These are phyloP conservation scores for Phalaenopsis hybrid DNA, from an alignment of 116 monocot species.

Conservation along the genomic window DNA sequence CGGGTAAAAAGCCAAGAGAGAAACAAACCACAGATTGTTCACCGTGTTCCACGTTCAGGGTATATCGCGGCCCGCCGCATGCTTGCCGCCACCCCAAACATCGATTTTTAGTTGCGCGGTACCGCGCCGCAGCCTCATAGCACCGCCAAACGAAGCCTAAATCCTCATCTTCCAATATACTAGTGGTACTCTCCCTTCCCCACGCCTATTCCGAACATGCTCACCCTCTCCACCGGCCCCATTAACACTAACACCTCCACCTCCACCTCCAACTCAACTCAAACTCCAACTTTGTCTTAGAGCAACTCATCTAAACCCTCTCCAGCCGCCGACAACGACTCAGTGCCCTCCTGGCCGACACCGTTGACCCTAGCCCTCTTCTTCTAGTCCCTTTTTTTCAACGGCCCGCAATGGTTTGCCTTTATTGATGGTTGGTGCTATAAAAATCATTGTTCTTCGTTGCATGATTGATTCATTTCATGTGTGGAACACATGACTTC, in stretches of 20 bases:
- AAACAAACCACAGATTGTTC: too few relatives aligned
- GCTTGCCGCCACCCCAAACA: too few relatives aligned
- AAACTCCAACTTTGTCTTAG: neutral
- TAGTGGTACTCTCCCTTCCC: neutral
- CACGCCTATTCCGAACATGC: too few relatives aligned
- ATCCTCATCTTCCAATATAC: neutral
- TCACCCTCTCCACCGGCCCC: neutral
- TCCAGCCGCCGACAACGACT: neutral
- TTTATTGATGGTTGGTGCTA: constrained; percentile 79
- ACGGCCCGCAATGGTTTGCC: constrained; percentile 51
- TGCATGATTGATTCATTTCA: constrained; percentile 65
- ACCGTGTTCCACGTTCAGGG: too few relatives aligned
- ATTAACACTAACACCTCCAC: neutral
- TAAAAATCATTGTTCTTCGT: constrained; percentile 55
- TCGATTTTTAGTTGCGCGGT: too few relatives aligned
- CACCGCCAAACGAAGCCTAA: too few relatives aligned
- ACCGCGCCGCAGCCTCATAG: too few relatives aligned
- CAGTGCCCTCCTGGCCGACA: constrained; percentile 40
- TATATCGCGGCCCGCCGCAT: too few relatives aligned
- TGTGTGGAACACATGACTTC: constrained; percentile 50
- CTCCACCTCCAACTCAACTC: neutral
- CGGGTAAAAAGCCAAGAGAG: too few relatives aligned
- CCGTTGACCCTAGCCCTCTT: constrained; percentile 70
- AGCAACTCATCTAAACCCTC: neutral
- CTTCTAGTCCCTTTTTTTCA: constrained; percentile 75